phyloP scores from a whole-genome alignment of 2,329 filamentous ascomycete species.

The Byssoonygena ceratinophila region DNA sequence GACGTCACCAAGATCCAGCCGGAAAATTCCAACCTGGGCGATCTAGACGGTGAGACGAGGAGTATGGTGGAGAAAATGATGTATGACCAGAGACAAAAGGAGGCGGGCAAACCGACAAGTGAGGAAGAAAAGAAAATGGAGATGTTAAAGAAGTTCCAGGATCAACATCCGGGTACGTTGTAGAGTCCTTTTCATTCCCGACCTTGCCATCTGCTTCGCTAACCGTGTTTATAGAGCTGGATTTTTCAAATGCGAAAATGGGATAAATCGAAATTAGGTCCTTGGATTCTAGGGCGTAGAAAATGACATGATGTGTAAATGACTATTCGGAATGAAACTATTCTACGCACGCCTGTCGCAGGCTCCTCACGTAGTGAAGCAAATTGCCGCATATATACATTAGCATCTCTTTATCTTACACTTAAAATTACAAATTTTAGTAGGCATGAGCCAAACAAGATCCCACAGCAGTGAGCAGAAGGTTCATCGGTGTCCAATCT shows the following conservation, averaged over 20 bases:
- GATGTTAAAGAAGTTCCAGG: conserved; percentile 85
- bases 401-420: neutral
- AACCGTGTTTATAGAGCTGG: conserved; percentile 45
- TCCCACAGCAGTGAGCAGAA: too few relatives aligned
- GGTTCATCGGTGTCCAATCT: too few relatives aligned
- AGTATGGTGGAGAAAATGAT: conserved; percentile 99
- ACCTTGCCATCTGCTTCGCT: conserved; percentile 3
- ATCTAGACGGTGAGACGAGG: conserved; percentile 88
- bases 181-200: conserved; percentile 5
- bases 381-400: too few relatives aligned
- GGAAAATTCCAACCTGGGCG: conserved; percentile 80
- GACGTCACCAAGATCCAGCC: conserved; percentile 92
- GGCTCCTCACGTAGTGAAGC: too few relatives aligned
- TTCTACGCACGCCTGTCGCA: too few relatives aligned
- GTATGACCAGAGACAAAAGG: conserved; percentile 97
- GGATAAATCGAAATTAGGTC: conserved; percentile 26
- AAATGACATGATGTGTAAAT: conserved; percentile 1
- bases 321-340: neutral
- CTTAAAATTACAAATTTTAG: too few relatives aligned
- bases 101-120: conserved; percentile 74
- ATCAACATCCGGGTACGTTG: conserved; percentile 50
- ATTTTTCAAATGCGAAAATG: conserved; percentile 57
- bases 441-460: too few relatives aligned
- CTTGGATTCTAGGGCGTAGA: neutral
- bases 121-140: conserved; percentile 95